A percentile compares a stretch with the other conserved stretches of the same genome.
Evolutionary conservation across 148 eudicot species (phyloP).

Genomic region (Arbutus unedo): DNA sequence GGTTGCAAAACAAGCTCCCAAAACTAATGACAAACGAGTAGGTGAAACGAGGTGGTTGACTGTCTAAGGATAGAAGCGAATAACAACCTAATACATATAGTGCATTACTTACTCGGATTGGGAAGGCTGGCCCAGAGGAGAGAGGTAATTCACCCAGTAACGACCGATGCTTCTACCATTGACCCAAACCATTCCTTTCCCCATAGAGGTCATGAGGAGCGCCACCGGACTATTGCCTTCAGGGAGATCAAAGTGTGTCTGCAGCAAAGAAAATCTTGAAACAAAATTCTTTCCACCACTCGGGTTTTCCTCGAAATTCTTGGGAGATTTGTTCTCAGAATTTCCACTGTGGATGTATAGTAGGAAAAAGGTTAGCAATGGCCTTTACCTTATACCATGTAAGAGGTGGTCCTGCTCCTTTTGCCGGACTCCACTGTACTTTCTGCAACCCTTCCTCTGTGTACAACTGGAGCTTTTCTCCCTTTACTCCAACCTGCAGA

Average conservation of each 20-base stretch:
- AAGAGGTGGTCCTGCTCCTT: slow-evolving; percentile 37
- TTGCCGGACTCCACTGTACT: slow-evolving; percentile 50
- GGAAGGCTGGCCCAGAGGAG: slow-evolving; percentile 57
- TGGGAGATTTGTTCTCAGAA: neutral
- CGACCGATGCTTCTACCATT: slow-evolving; percentile 81
- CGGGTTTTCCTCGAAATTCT: neutral
- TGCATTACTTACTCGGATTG: slow-evolving; percentile 64
- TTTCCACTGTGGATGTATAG: neutral
- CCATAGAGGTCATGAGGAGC: slow-evolving; percentile 54
- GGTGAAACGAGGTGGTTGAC: no score
- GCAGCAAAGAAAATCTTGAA: neutral
- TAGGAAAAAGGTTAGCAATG: neutral
- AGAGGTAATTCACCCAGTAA: slow-evolving; percentile 59
- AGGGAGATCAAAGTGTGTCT: slow-evolving; percentile 78
- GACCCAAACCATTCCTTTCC: slow-evolving; percentile 74
- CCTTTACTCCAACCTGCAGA: slow-evolving; percentile 52
- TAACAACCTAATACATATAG: no score
- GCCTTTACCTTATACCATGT: slow-evolving; percentile 83
- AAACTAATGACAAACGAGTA: no score
- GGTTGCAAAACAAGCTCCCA: no score
- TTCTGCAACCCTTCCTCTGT: slow-evolving; percentile 63
- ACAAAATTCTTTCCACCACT: neutral
- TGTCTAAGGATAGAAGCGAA: no score
- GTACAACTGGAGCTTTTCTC: slow-evolving; percentile 51
- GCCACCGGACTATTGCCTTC: slow-evolving; percentile 70